These are phyloP conservation scores for Eragrostis nindensis DNA, from an alignment of 176 grass and related monocot genomes.

Conservation along the genomic window DNA sequence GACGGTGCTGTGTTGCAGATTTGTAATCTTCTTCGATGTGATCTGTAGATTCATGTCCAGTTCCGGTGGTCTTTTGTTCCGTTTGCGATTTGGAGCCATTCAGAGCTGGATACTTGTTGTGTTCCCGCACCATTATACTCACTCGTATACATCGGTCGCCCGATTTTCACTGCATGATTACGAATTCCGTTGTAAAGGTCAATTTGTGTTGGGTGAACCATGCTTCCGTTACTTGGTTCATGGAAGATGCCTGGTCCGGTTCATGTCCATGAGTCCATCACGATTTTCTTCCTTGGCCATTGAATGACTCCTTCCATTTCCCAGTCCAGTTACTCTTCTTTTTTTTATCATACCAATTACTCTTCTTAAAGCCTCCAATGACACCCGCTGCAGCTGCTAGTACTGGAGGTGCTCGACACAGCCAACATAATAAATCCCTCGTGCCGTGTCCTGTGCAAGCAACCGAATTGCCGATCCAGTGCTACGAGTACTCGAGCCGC, in stretches of 20 bases:
- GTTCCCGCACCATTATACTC: background rate
- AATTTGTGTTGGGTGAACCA: background rate
- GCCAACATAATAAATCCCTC: background rate
- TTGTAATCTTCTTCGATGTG: background rate
- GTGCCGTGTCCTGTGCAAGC: background rate
- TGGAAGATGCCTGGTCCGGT: background rate
- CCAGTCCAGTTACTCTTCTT: background rate
- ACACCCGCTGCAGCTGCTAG: background rate
- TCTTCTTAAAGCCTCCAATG: background rate
- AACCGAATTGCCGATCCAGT: conserved; percentile 3
- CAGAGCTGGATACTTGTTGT: background rate
- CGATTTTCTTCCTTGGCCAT: background rate
- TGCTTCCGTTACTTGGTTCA: background rate
- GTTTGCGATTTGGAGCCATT: background rate
- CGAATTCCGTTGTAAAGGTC: too few species aligned
- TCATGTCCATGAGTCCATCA: conserved; percentile 31
- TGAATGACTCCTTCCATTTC: background rate
- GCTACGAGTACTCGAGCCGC: background rate
- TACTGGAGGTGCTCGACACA: background rate
- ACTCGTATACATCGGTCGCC: too few species aligned
- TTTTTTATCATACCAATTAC: too few species aligned
- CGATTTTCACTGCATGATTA: background rate
- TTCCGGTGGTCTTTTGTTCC: background rate
- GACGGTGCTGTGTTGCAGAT: too few species aligned
- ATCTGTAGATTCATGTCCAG: background rate